Conservation (phyloP, 2,329 filamentous ascomycete genomes). For the Daldinia sp. region DNA sequence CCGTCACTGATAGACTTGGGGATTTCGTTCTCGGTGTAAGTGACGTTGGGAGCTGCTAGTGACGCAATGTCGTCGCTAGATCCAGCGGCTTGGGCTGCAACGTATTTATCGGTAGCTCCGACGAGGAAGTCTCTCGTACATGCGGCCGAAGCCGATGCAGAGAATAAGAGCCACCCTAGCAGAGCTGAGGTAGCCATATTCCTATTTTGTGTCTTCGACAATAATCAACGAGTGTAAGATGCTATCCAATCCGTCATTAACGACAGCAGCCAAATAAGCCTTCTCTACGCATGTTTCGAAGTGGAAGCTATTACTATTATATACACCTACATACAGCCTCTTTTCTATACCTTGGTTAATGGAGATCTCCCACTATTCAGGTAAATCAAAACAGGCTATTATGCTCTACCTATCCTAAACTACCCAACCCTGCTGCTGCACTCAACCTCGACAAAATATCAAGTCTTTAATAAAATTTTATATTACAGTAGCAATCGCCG, state of each 20-base stretch:
- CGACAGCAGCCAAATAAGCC: background rate
- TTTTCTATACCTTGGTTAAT: background rate
- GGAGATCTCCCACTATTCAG: background rate
- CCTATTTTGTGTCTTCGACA: background rate
- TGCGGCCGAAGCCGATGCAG: conserved; percentile 18
- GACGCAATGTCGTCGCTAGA: conserved; percentile 26
- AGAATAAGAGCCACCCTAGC: conserved; percentile 24
- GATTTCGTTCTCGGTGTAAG: conserved; percentile 48
- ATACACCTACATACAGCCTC: background rate
- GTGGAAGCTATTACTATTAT: background rate
- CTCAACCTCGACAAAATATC: background rate
- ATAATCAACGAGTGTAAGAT: background rate
- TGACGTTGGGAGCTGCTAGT: conserved; percentile 31
- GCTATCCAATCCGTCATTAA: background rate
- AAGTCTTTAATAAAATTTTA: conserved; percentile 1
- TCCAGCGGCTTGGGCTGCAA: conserved; percentile 39
- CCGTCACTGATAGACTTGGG: conserved; percentile 34
- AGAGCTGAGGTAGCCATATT: conserved; percentile 12
- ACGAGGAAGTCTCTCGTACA: conserved; percentile 38
- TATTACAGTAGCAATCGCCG: background rate
- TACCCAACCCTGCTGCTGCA: background rate
- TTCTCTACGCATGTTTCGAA: background rate
- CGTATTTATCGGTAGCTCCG: conserved; percentile 38
- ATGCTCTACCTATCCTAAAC: conserved; percentile 5
- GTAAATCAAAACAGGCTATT: conserved; percentile 29